Base-by-base conservation (phyloP, 495 filamentous ascomycete species). In the Penicillium diatomitis region DNA sequence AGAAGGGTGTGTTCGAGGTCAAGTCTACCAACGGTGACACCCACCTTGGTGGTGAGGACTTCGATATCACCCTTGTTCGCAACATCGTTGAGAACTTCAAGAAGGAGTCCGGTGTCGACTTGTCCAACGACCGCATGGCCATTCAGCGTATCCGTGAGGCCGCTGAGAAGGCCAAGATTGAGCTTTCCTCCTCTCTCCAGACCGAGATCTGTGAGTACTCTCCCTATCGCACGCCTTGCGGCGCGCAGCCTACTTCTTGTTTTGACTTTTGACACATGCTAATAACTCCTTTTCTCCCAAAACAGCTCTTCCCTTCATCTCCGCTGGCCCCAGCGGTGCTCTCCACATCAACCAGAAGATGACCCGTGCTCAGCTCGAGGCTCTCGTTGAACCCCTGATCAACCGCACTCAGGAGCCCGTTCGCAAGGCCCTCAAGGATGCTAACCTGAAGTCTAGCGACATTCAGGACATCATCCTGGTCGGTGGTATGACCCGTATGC, bases 401-500 rank as follows among this genome's bases (percentile, higher is more conserved):
- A 77, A 63, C 64, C 81, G 82, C 57, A 95, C 89, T 50, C 73
- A 90, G 50, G 92, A 96, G 56, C 92, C 92, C 43, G 91, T 95
- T 52, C 87, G 90, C 66, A 97, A 97, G 81, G 92, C 92, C 32
- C 77, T 98, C 30, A 97, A 96, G 82, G 92, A 98, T 70, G 94
- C 92, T 66, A 85, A 84, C 67, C 82, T 98, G 40, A 80, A 90
- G 73, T 82, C 92, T 53, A 90, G 87, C 72, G 94, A 98, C 47
- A 95, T 98, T 70, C 89, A 98, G 74, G 92, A 98, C 64, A 88
- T 98, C 60, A 97, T 98, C 67, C 84, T 98, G 29, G 92, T 98
- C 47, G 92, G 92, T 81, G 92, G 92, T 73, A 97, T 97, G 92
- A 96, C 94, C 56, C 94, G 92, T 76, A 98, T 98, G 92, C 92